Evolutionary conservation across 2,329 filamentous ascomycete species (phyloP), one percentile per base, ranked within the genome.

Genomic region (Orbilia quercus): DNA sequence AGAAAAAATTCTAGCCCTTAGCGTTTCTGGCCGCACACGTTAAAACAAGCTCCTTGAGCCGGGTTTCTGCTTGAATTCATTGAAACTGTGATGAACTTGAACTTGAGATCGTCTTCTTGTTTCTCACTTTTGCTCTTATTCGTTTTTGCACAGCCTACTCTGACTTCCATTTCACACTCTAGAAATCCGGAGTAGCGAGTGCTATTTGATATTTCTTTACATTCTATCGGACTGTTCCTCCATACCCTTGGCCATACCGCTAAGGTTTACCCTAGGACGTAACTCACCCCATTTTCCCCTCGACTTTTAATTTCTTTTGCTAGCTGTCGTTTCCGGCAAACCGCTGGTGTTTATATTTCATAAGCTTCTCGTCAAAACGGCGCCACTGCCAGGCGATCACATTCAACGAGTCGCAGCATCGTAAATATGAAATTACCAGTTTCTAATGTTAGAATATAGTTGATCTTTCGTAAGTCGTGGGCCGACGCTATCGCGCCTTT

Each of bases 401-500:
- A 18, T 44, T 48, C 54, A 55, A 55, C 54, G 34, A 51, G 69
- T 72, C 60, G 69, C 60, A 65, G 69, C 54, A 54, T 22, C 54
- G 28, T 62, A 28, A 70, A 60, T 60, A 54, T 73, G 53, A 54
- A 70, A 65, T 66, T 28, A 48, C 12, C 22, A 23, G 54, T 66
- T 73, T 65, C 69, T 73, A 73, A 73, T 73, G 69, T 66, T 73
- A 73, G 69, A 65, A 66, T 57, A 60, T 65, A 66, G 40, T 55
- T 50, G 23, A 45, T 51, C 54, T 36, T n/a, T 66, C 31, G 60
- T 73, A 73, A 73, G 69, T 65, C 60, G 55, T 59, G 36, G 47
- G 42, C 47, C 25, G 47, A 12, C 53, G 18, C 40, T 44, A 45
- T 48, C 51, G 48, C 58, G 18, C 44, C 50, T 51, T 25, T 18